These are phyloP conservation scores for Rhizodiscina lignyota DNA, from an alignment of 495 filamentous ascomycete species.

Conservation along the genomic window DNA sequence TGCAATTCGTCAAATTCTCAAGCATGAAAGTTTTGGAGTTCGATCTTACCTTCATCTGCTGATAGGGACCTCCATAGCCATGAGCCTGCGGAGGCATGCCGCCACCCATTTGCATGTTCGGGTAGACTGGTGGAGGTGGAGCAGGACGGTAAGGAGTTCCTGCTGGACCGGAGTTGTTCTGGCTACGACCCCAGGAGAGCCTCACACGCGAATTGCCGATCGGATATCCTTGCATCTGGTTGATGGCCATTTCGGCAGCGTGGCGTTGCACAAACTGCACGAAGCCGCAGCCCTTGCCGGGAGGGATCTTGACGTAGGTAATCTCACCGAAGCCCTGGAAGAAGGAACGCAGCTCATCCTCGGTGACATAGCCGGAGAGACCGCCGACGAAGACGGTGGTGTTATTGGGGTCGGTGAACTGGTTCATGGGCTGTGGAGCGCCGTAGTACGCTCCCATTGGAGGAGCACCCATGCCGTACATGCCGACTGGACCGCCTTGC, in stretches of 20 bases:
- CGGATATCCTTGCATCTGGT: slow-evolving; percentile 99
- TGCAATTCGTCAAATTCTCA: too few species aligned
- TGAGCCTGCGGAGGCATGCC: slow-evolving; percentile 46
- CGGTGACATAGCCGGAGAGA: slow-evolving; percentile 93
- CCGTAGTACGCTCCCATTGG: slow-evolving; percentile 73
- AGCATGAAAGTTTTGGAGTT: too few species aligned
- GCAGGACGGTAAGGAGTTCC: slow-evolving; percentile 95
- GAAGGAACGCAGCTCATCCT: slow-evolving; percentile 97
- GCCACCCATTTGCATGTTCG: slow-evolving; percentile 54
- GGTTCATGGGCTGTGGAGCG: slow-evolving; percentile 91
- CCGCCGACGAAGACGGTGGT: slow-evolving; percentile 98
- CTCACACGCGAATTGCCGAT: slow-evolving; percentile 98
- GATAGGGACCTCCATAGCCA: slow-evolving; percentile 54
- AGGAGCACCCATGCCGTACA: slow-evolving; percentile 57
- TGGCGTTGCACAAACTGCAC: slow-evolving; percentile 99
- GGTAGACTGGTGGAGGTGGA: slow-evolving; percentile 77
- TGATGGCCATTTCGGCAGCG: slow-evolving; percentile 99
- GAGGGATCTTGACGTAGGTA: slow-evolving; percentile 99
- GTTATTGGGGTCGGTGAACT: slow-evolving; percentile 99
- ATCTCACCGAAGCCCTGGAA: slow-evolving; percentile 99
- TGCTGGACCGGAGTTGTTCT: slow-evolving; percentile 97
- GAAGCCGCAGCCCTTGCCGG: slow-evolving; percentile 97
- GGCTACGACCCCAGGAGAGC: slow-evolving; percentile 89
- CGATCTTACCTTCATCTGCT: too few species aligned
- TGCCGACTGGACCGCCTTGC: slow-evolving; percentile 24